Percentiles rank a stretch among this genome's conserved stretches.
These are phyloP conservation scores for Meripilus lineatus DNA, from an alignment of 1,284 basidiomycete species.

Conservation along the genomic window DNA sequence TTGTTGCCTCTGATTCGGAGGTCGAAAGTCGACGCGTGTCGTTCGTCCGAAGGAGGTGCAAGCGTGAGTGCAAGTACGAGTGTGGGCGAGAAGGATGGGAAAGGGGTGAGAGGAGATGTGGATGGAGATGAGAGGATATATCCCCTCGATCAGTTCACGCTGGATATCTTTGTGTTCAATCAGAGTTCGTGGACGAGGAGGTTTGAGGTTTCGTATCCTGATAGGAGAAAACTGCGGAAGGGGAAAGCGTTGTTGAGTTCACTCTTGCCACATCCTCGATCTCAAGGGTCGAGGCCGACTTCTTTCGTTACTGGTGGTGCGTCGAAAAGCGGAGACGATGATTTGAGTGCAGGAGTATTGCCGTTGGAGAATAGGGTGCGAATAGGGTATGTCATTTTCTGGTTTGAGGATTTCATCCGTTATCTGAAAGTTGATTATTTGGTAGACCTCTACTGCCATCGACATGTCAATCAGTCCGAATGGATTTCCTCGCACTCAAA, in stretches of 20 bases:
- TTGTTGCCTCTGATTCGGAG: constrained; percentile 38
- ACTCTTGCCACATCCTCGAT: constrained; percentile 2
- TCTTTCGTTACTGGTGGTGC: constrained; percentile 8
- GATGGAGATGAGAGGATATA: constrained; percentile 46
- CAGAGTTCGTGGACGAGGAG: constrained; percentile 72
- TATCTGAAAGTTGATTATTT: neutral
- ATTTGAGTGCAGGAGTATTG: constrained; percentile 56
- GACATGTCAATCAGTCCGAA: constrained; percentile 81
- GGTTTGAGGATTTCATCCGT: neutral
- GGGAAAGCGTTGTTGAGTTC: constrained; percentile 24
- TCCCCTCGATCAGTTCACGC: constrained; percentile 70
- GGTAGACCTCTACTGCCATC: constrained; percentile 73
- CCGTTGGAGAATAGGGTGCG: constrained; percentile 79
- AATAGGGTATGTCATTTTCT: constrained; percentile 62
- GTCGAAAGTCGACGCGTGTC: constrained; percentile 12
- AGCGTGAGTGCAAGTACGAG: too few relatives aligned
- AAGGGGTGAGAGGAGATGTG: constrained; percentile 15
- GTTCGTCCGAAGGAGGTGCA: neutral
- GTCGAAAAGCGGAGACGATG: constrained; percentile 29
- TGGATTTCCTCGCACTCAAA: constrained; percentile 78
- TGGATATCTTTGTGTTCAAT: constrained; percentile 89
- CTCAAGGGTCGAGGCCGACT: neutral
- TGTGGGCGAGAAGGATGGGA: constrained; percentile 15
- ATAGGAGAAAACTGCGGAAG: constrained; percentile 42
- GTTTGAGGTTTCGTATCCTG: constrained; percentile 73